A percentile compares a stretch with the other conserved stretches of the same genome.
These are phyloP conservation scores for Cercospora sp. DNA, from an alignment of 2,329 filamentous ascomycete genomes.

Conservation along the genomic window DNA sequence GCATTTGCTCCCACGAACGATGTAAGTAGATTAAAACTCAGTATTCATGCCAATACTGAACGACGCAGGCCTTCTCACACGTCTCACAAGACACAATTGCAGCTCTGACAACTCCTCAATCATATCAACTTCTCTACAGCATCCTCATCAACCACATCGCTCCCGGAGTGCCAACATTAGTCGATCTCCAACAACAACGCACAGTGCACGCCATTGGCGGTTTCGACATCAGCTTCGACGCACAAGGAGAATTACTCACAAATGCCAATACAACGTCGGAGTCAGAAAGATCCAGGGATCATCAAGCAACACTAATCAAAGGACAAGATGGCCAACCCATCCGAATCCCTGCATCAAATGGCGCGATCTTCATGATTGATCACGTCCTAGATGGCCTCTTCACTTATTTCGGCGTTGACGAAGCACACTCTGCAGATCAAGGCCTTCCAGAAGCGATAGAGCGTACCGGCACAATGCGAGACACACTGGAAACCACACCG, in stretches of 20 bases:
- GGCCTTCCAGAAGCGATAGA: neutral
- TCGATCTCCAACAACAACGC: neutral
- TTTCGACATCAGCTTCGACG: slow-evolving; percentile 16
- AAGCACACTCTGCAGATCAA: neutral
- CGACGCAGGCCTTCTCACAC: slow-evolving; percentile 12
- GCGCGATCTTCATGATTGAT: slow-evolving; percentile 21
- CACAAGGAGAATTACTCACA: slow-evolving; percentile 12
- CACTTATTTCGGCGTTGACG: slow-evolving; percentile 21
- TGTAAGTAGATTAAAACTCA: slow-evolving; percentile 1
- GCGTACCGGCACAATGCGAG: slow-evolving; percentile 18
- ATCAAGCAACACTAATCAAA: slow-evolving; percentile 14
- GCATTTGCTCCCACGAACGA: slow-evolving; percentile 23
- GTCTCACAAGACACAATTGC: slow-evolving; percentile 11
- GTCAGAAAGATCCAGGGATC: slow-evolving; percentile 1
- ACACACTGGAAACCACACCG: slow-evolving; percentile 7
- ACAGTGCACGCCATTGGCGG: slow-evolving; percentile 10
- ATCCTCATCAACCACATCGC: slow-evolving; percentile 21
- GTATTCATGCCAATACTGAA: neutral
- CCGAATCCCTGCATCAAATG: slow-evolving; percentile 19
- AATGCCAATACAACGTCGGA: slow-evolving; percentile 13
- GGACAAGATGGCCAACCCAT: slow-evolving; percentile 2
- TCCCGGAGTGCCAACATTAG: slow-evolving; percentile 8
- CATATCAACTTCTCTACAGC: slow-evolving; percentile 18
- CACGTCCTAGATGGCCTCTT: slow-evolving; percentile 12
- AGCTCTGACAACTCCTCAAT: slow-evolving; percentile 7